These are phyloP conservation scores for Chrysopogon serrulatus DNA, from an alignment of 176 grass and related monocot species.

Conservation along the genomic window DNA sequence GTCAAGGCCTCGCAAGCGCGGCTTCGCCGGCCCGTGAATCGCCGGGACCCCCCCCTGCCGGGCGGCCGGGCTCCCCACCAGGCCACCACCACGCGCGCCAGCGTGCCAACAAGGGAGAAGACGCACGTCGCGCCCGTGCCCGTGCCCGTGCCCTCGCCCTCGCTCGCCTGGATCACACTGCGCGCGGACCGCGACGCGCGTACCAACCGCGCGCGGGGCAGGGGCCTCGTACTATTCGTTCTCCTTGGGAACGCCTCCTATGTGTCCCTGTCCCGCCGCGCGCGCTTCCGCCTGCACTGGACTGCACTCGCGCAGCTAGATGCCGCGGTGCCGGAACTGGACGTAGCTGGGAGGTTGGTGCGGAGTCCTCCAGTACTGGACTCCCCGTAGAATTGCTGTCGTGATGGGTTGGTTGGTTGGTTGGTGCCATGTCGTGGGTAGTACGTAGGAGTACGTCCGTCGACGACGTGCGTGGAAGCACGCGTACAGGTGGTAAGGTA, in stretches of 20 bases:
- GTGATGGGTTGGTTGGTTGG: neutral
- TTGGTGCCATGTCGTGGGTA: slow-evolving; percentile 17
- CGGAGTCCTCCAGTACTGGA: neutral
- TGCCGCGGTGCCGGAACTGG: neutral
- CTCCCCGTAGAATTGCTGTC: neutral
- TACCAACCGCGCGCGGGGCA: neutral
- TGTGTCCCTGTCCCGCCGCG: too few relatives aligned
- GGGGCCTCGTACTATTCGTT: neutral
- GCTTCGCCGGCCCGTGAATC: neutral
- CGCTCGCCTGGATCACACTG: neutral
- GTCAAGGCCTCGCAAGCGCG: neutral
- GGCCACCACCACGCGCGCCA: neutral
- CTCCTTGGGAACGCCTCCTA: neutral
- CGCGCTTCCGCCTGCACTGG: neutral
- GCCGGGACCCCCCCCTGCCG: neutral
- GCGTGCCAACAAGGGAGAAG: neutral
- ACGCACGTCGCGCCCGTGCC: neutral
- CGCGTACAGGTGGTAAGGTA: neutral
- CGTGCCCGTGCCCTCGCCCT: neutral
- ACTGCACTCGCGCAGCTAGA: neutral
- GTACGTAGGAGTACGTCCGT: neutral
- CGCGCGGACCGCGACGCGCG: neutral
- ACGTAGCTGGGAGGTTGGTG: neutral
- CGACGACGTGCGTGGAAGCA: neutral
- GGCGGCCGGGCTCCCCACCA: neutral